phyloP scores from a whole-genome alignment of 78 protist species.

The Pelomyxa schiedti region DNA sequence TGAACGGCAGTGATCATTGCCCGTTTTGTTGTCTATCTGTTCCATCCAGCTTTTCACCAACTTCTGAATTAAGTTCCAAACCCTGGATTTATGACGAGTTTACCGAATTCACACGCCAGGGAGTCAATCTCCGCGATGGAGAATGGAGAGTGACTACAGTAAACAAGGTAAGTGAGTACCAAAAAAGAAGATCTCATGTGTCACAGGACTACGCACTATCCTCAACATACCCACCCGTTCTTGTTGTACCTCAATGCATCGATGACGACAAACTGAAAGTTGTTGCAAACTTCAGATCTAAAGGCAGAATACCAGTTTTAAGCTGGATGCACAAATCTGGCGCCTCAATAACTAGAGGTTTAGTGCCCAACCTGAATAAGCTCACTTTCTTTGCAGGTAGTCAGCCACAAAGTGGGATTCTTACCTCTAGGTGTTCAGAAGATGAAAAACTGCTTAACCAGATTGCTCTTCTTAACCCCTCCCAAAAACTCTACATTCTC shows the following conservation, averaged over 20 bases:
- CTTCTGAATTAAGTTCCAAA: too few species aligned
- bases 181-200: too few species aligned
- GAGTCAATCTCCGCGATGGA: too few species aligned
- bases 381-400: not conserved
- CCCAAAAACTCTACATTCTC: not conserved
- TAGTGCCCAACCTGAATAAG: not conserved
- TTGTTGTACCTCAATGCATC: slow-evolving; percentile 1
- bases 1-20: too few species aligned
- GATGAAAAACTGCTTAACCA: not conserved
- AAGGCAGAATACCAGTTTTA: not conserved
- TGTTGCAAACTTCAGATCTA: not conserved
- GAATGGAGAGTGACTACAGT: too few species aligned
- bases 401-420: not conserved
- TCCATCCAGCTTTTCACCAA: too few species aligned
- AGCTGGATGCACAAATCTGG: not conserved
- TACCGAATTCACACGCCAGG: too few species aligned
- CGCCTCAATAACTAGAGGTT: not conserved
- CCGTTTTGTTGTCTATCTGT: too few species aligned
- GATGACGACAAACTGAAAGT: slow-evolving; percentile 3
- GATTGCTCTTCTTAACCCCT: not conserved
- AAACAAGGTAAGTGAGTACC: too few species aligned
- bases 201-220: slow-evolving; percentile 23
- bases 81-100: too few species aligned
- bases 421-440: not conserved
- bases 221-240: slow-evolving; percentile 11